Percentiles rank a stretch among this genome's conserved stretches.
Conservation (phyloP, 345 rosid genomes). For the Eucalyptus pumila region DNA sequence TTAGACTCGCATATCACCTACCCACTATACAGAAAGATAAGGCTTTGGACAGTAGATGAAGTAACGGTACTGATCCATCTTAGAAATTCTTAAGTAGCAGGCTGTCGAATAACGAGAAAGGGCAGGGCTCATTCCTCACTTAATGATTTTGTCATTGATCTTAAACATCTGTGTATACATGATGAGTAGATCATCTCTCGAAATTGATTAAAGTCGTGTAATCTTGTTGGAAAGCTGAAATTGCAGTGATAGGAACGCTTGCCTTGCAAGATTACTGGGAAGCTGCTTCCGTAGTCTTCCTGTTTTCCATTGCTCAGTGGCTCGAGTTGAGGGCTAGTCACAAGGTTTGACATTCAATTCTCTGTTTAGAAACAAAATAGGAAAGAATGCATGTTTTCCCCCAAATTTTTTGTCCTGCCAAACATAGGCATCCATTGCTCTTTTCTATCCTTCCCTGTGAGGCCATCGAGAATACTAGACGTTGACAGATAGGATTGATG, state of each 20-base stretch:
- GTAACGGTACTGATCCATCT: not conserved
- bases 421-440: not conserved
- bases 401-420: not conserved
- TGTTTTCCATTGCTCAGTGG: slow-evolving; percentile 73
- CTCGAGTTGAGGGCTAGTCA: slow-evolving; percentile 72
- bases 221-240: not conserved
- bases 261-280: slow-evolving; percentile 58
- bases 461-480: not conserved
- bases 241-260: slow-evolving; percentile 57
- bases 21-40: not conserved
- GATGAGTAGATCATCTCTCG: not conserved
- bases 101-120: not conserved
- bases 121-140: not conserved
- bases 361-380: too few species aligned
- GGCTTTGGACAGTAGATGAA: not conserved
- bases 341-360: slow-evolving; percentile 21
- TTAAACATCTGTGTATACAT: not conserved
- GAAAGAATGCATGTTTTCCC: not conserved
- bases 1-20: not conserved
- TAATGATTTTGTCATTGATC: not conserved
- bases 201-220: not conserved
- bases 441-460: not conserved
- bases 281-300: slow-evolving; percentile 72
- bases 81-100: not conserved
- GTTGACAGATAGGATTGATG: not conserved